Evolutionary conservation across 2,329 filamentous ascomycete genomes (phyloP), one percentile per base, ranked within the genome.

Genomic region (Colletotrichum orbiculare): DNA sequence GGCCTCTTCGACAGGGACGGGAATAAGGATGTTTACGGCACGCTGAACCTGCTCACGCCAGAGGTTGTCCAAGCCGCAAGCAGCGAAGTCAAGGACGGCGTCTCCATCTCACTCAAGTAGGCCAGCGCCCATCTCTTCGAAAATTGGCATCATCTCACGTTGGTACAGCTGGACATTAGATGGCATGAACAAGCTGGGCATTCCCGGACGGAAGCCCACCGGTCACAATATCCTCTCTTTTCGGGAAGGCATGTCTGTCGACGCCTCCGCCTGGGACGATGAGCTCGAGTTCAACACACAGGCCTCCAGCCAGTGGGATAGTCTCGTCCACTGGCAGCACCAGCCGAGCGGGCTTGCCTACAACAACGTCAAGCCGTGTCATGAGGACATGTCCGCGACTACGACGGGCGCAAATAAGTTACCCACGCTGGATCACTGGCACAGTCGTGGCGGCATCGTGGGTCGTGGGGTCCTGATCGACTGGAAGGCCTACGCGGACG

Each of bases 391-490:
- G 8, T 60, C 58, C 1, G 67, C 61, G 1, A 71, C 70, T 0
- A 39, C 71, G 2, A 73, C 72, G 4, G 75, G 76, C 4, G 52
- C 65, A 3, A 67, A 67, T 43, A 45, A 55, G n/a, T 54, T 77
- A 60, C 80, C 79, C 1, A 81, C 79, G 0, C 69, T 82, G 2
- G 79, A 83, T 62, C 81, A 85, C 69, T 87, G 84, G 84, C 83
- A 85, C 66, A 68, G 75, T 2, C 76, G 76, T 1, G 85, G 85
- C 35, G 84, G 84, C 2, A 70, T 88, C 9, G 84, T 85, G 4
- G 85, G 80, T 0, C 78, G 87, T 2, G 87, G 84, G 6, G 82
- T 89, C 0, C 75, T 89, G 17, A 78, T 89, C 54, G 86, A 89
- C 73, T 88, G 80, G 65, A 78, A 78, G 63, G 68, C 76, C 9